Base-by-base conservation (phyloP, 192 early-diverging fungal genomes). In the Coemansia sp. region DNA sequence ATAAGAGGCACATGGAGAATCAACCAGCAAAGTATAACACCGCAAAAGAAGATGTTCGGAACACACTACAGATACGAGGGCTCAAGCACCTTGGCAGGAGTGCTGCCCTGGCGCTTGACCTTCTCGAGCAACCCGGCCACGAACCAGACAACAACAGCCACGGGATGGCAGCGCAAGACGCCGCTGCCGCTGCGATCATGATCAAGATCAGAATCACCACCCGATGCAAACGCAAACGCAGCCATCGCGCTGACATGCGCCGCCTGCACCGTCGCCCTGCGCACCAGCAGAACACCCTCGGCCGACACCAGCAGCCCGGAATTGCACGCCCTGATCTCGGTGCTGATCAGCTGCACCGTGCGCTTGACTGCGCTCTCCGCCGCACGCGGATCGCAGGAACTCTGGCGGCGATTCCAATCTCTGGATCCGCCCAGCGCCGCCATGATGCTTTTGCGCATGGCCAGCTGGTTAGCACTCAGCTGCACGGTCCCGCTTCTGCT, bases 341-440 rank as follows among this genome's bases (percentile, higher is more conserved):
- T 70, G 54, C 68, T 70, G 53, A 70, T 64, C 39, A 70, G 26
- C 54, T 63, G 56, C 54, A 70, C 61, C 11, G 57, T 10, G 15
- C 54, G 61, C 32, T 53, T 49, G 18, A 70, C 54, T 6, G 68
- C 68, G 9, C 43, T 56, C 43, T 64, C 68, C 18, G 56, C 50
- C 41, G 26, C 5, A 54, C 6, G 21, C 1, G 52, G 52, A 13
- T 54, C 21, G 52, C 52, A 43, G 52, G 26, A 26, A 3, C 26
- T 26, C 3, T 26, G 26, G 26, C 26, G 26, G 26, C 3, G 26
- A 26, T 26, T 0, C 26, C 26, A 3, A 26, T 26, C 26, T 26
- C 26, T 26, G 26, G 26, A 2, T 26, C 26, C 26, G 26, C 26
- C 3, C 26, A 26, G 26, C 26, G 26, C 53, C 12, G n/a, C 43